A percentile compares a stretch with the other conserved stretches of the same genome.
Evolutionary conservation across 371 early-diverging fungal genomes (phyloP).

Genomic region (Nematocida minor): DNA sequence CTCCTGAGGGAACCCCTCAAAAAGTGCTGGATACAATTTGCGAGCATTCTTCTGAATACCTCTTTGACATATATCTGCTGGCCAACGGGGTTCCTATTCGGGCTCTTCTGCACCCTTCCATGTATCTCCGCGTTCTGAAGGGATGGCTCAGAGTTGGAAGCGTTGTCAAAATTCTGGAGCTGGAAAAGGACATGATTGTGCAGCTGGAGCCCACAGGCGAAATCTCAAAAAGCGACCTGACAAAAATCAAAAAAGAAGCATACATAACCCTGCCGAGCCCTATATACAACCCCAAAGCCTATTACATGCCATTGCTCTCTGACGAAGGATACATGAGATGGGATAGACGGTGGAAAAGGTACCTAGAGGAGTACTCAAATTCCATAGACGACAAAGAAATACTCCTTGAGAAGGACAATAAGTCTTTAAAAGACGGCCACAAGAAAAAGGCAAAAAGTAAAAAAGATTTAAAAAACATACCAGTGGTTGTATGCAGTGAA

Average conservation of each 20-base stretch:
- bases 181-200: conserved; percentile 30
- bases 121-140: conserved; percentile 26
- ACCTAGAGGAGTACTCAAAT: not conserved
- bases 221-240: not conserved
- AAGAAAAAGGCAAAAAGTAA: not conserved
- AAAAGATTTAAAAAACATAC: not conserved
- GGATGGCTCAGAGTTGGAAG: conserved; percentile 40
- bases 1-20: not conserved
- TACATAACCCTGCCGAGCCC: conserved; percentile 9
- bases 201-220: not conserved
- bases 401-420: not conserved
- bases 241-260: conserved; percentile 15
- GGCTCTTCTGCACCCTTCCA: conserved; percentile 36
- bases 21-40: not conserved
- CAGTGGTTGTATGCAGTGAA: not conserved
- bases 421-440: not conserved
- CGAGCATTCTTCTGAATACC: not conserved
- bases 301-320: conserved; percentile 32
- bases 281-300: conserved; percentile 11
- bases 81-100: not conserved
- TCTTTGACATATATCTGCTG: conserved; percentile 25
- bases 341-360: conserved; percentile 20
- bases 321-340: conserved; percentile 37
- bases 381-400: not conserved
- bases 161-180: not conserved